phyloP scores from a whole-genome alignment of 352 stramenopile species.

The Blastocystis sp. region DNA sequence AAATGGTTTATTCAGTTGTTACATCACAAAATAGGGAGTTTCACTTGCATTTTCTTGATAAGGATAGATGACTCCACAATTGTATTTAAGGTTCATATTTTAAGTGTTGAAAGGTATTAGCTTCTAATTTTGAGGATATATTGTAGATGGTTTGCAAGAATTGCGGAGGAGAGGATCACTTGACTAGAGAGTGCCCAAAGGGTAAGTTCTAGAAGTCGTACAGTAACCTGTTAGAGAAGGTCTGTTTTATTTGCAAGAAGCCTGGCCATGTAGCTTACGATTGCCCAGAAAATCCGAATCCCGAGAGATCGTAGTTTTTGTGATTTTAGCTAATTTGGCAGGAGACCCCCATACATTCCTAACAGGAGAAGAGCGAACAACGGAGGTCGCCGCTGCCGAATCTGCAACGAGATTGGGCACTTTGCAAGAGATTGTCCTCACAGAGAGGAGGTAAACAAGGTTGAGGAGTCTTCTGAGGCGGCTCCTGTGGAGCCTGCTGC shows the following conservation, averaged over 20 bases:
- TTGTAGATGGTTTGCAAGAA: constrained; percentile 17
- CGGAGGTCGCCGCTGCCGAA: neutral
- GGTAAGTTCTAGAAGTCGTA: neutral
- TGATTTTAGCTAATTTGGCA: neutral
- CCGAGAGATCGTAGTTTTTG: neutral
- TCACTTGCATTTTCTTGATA: neutral
- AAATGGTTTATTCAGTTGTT: neutral
- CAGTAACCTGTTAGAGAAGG: constrained; percentile 12
- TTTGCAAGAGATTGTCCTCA: neutral
- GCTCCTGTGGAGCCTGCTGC: neutral
- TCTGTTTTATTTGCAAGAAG: constrained; percentile 46
- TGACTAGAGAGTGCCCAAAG: constrained; percentile 1
- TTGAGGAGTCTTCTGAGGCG: neutral
- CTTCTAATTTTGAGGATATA: neutral
- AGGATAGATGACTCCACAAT: neutral
- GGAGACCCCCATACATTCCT: neutral
- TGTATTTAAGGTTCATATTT: neutral
- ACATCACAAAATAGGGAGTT: neutral
- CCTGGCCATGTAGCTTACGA: neutral
- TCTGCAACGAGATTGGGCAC: constrained; percentile 4
- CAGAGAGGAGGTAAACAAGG: neutral
- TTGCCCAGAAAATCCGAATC: constrained; percentile 20
- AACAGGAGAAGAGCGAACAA: neutral
- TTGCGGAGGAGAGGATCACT: neutral
- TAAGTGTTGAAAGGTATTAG: neutral